Base-by-base conservation (phyloP, 1,284 basidiomycete genomes). In the Hortiboletus rubellus region DNA sequence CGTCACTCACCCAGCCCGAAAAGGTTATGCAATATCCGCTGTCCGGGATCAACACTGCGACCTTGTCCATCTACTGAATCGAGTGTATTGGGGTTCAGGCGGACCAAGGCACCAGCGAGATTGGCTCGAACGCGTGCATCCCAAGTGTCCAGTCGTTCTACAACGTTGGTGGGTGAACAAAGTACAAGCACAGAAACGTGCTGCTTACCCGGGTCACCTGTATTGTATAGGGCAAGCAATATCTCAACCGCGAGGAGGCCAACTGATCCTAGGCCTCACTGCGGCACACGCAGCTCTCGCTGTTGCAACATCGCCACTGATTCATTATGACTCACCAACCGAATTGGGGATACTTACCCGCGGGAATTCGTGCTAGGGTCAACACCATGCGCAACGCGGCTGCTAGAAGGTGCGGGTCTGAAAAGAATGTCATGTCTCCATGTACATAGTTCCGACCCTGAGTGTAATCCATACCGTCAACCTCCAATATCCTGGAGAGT, bases 301-400 rank as follows among this genome's bases (percentile, higher is more conserved):
- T 62, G 18, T 41, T 3, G 1, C 36, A 15, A 7, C 17, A n/a
- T 53, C 37, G 46, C 6, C 3, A 38, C 0, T 10, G 7, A 31
- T n/a, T 37, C 9, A 15, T 6, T 18, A 36, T 34, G 9, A 11
- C 10, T 17, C n/a, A 15, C 24, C 2, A n/a, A 12, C 4, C 1
- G 18, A 9, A 3, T 6, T 8, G 8, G 10, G 5, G 17, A 45
- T 8, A 9, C 53, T 40, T 30, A 54, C 70, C 62, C 41, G 57
- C 48, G 10, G 57, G 51, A 14, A 62, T 50, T 14, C 24, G 60
- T 15, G 58, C 57, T 17, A 68, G n/a, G 1, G 64, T 59, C 36
- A 66, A 43, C 3, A 65, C 46, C 56, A 64, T 58, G 6, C 65
- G 60, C 10, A 72, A 41, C 0, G 68, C 60, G 1, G 67, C 54